These are phyloP conservation scores for Wickerhamiella galacta DNA, from an alignment of 805 yeast genomes.

Conservation along the genomic window DNA sequence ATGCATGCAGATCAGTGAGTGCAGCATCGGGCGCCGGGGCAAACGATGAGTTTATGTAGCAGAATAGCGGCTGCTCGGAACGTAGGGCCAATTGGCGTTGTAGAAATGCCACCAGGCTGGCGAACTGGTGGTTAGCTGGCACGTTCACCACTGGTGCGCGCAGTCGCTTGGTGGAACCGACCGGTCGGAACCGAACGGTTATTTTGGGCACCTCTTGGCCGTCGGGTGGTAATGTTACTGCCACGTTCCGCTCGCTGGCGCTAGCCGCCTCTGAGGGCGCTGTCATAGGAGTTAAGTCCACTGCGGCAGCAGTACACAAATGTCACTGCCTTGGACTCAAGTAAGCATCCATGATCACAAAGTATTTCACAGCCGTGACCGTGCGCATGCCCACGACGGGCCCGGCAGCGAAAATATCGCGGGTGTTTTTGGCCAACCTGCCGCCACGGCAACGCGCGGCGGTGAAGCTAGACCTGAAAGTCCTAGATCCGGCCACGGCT, in stretches of 20 bases:
- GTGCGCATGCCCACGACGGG: constrained; percentile 35
- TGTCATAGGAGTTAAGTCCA: too few species aligned
- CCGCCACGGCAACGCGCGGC: constrained; percentile 56
- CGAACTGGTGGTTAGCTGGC: constrained; percentile 28
- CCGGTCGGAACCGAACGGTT: constrained; percentile 33
- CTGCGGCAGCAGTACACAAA: too few species aligned
- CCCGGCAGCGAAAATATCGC: constrained; percentile 48
- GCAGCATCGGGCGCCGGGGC: constrained; percentile 26
- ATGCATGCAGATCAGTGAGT: constrained; percentile 18
- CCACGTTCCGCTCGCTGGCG: too few species aligned
- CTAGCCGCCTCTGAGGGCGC: too few species aligned
- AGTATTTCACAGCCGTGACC: constrained; percentile 61
- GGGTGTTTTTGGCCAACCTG: constrained; percentile 60
- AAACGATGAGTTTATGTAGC: constrained; percentile 26
- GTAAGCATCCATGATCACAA: constrained; percentile 92
- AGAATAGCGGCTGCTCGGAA: constrained; percentile 21
- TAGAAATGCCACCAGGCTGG: constrained; percentile 30
- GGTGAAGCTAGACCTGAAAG: constrained; percentile 47
- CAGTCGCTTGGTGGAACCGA: constrained; percentile 36
- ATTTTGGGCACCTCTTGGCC: constrained; percentile 5
- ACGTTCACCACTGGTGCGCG: constrained; percentile 32
- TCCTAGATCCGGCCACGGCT: constrained; percentile 28
- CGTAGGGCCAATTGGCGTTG: constrained; percentile 22
- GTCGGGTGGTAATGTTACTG: too few species aligned
- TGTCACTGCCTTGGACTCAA: too few species aligned